Base-by-base conservation (phyloP, 2,329 filamentous ascomycete genomes). In the Arthrobotrys entomopaga region DNA sequence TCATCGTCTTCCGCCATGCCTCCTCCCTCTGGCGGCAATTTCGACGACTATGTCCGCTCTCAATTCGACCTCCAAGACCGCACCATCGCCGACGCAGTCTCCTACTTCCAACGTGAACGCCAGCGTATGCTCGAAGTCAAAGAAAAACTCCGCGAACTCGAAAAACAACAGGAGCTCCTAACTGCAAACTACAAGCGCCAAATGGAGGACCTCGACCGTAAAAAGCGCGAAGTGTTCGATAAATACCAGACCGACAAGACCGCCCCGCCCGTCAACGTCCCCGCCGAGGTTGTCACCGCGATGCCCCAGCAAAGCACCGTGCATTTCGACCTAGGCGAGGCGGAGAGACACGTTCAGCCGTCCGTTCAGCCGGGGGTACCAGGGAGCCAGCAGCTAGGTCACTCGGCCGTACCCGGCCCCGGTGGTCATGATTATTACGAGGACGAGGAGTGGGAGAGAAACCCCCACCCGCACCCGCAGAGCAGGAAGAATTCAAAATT, bases 21-120 rank as follows among this genome's bases (percentile, higher is more conserved):
- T 1, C 42, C 15, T n/a, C n/a, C 42, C 42, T 3, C 22, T 22
- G 7, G 24, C 50, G 20, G 22, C n/a, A 73, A 73, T 43, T 73
- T 73, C 50, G 69, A 73, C 50, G 69, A 73, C 53, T 73, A 73
- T 29, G 69, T 73, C 56, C 69, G 69, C 49, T 65, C 49, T 34
- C 69, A 73, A 57, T 73, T 73, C 69, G 69, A 73, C 16, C 69
- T 66, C 8, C 69, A 66, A 40, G 69, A 73, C 56, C 58, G 53
- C 16, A 73, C 61, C 20, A 73, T 73, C 57, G 69, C 69, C 16
- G 69, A 73, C 24, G 69, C 69, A 2, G 69, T 73, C 40, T 66
- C 61, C 1, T 73, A 73, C 42, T 73, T 73, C 54, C 56, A 56
- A 8, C 49, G 69, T 8, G 69, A 73, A 63, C 56, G 69, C 6